phyloP scores from a whole-genome alignment of 1,284 basidiomycete genomes.

The Phellinidium pouzarii region DNA sequence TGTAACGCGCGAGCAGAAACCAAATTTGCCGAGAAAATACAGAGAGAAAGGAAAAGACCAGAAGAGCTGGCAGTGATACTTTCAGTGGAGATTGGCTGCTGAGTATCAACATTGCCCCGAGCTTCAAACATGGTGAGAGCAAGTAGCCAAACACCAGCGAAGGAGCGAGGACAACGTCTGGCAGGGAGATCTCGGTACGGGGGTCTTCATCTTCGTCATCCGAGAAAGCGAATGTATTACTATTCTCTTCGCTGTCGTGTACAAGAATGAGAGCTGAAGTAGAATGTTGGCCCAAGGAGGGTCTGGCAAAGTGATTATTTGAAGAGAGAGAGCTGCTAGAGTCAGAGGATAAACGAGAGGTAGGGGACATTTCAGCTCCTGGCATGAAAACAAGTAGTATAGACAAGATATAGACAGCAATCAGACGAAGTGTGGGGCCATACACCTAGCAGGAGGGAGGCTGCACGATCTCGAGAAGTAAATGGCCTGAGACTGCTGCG shows the following conservation, averaged over 20 bases:
- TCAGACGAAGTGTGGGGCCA: neutral
- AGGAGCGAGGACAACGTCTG: constrained; percentile 37
- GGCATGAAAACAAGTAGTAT: neutral
- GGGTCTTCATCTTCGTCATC: constrained; percentile 13
- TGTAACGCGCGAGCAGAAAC: constrained; percentile 66
- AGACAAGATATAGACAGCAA: neutral
- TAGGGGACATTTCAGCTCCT: constrained; percentile 5
- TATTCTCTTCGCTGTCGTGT: constrained; percentile 17
- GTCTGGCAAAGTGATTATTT: neutral
- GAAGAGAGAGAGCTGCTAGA: constrained; percentile 8
- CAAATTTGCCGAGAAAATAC: constrained; percentile 60
- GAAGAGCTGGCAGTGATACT: constrained; percentile 43
- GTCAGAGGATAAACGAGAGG: constrained; percentile 8
- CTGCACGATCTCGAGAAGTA: neutral
- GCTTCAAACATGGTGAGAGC: constrained; percentile 57
- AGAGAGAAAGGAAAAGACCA: constrained; percentile 50
- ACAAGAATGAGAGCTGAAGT: constrained; percentile 17
- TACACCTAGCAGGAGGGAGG: neutral
- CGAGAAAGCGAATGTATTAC: constrained; percentile 3
- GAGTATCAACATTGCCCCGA: constrained; percentile 58
- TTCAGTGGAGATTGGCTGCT: constrained; percentile 41
- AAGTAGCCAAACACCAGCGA: constrained; percentile 62
- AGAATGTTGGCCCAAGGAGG: constrained; percentile 1
- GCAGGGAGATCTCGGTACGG: neutral
- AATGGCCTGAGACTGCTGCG: neutral